Base-by-base conservation (phyloP, 352 stramenopile species). In the Saprolegnia diclina region DNA sequence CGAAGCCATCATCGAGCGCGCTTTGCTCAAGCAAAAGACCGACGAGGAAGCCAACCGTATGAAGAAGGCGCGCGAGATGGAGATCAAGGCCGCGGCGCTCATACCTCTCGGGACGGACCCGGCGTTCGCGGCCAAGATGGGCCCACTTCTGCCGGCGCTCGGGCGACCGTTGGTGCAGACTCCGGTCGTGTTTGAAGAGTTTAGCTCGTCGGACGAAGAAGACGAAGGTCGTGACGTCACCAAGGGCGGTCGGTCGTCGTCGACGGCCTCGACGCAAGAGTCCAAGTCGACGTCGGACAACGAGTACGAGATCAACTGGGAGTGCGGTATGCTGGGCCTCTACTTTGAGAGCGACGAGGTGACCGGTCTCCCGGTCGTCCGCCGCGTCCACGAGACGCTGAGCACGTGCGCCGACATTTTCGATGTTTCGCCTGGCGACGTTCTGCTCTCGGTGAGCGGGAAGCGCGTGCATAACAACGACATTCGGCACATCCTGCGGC, bases 261-360 rank as follows among this genome's bases (percentile, higher is more conserved):
- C 83, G 48, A 83, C 42, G 18, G 42, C 42, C 13, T 48, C 42
- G 18, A 48, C 42, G 13, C 13, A 14, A n/a, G 42, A 14, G 42
- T 48, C 42, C 42, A 48, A 48, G 42, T 35, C 29, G 29, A 35
- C 29, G 29, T 35, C 29, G 29, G 42, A 48, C 2, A n/a, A 85
- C 67, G 84, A 93, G 75, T 95, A 95, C 70, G 82, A 91, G 50
- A 93, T 95, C 46, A 85, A 91, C n/a, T 95, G 87, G 87, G 87
- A 95, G 63, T 93, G 85, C 32, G 87, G 87, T 16, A 65, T 93
- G 9, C 74, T 95, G 19, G 87, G 87, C 16, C 72, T 95, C 44
- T 93, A 92, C 71, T 95, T 95, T 46, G 87, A 93, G 71, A 92
- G 84, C 48, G 87, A 95, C 48, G 80, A 81, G 11, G 56, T 86